Base-by-base conservation (phyloP, 2,329 filamentous ascomycete genomes). In the Nannizziopsis barbatae region DNA sequence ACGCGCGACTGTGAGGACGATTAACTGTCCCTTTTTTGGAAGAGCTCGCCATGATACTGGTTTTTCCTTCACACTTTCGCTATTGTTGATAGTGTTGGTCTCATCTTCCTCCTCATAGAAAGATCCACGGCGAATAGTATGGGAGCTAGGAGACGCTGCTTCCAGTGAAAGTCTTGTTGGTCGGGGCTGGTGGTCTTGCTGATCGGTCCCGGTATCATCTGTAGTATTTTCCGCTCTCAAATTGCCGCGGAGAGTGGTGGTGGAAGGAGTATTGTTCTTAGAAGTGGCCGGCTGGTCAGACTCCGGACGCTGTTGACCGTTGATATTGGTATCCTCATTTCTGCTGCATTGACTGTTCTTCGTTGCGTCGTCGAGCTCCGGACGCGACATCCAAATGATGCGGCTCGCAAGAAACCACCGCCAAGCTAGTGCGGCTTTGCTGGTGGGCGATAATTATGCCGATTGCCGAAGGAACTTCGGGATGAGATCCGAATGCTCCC, bases 1-100 rank as follows among this genome's bases (percentile, higher is more conserved):
- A 22, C 88, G 79, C 7, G 86, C 83, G 39, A 93, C 68, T 0
- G 83, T 87, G 43, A 94, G 73, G 50, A 94, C 81, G 27, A 82
- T 68, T 15, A 94, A 74, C 65, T 94, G 87, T 40, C 78, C 73
- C 64, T 88, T 93, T 50, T 77, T 75, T 0, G 88, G 88, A 1
- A 94, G 70, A 10, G 83, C 80, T 36, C 69, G 69, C 86, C 85
- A 92, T 51, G 80, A 76, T 17, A 84, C 75, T 0, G 73, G 70
- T 27, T 71, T 67, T 40, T 71, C 65, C 20, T 51, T 8, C 2
- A 32, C 42, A 1, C 52, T 45, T 14, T 56, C 49, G 5, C 47
- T 47, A 6, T 55, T 52, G 14, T 49, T 45, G 10, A 48, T 45
- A 8, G 56, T 53, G n/a, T 49, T 43, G 11, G 56, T 47, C 38